phyloP scores from a whole-genome alignment of 139 green algal species.

The Parachlorella kessleri region DNA sequence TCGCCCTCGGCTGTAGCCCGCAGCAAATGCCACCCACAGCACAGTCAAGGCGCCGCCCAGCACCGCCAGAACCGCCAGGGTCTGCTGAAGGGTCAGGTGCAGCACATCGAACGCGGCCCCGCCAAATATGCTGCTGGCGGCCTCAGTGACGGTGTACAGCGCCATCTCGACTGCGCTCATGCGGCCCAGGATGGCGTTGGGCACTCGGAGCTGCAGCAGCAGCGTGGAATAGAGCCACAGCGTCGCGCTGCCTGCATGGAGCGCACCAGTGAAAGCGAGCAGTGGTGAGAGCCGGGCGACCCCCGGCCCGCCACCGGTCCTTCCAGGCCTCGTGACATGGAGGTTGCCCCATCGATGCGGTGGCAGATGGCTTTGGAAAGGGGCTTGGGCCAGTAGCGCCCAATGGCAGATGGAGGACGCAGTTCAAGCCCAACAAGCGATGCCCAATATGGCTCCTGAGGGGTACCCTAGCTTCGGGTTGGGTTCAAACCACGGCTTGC shows the following conservation, averaged over 20 bases:
- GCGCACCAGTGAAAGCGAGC: no score
- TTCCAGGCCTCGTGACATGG: no score
- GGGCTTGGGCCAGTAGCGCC: no score
- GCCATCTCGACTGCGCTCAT: slow-evolving; percentile 52
- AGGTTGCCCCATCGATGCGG: no score
- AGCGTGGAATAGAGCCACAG: slow-evolving; percentile 57
- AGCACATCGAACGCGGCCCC: slow-evolving; percentile 41
- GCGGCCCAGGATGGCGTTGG: slow-evolving; percentile 37
- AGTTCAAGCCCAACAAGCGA: no score
- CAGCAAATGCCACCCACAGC: slow-evolving; percentile 7
- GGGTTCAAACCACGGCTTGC: no score
- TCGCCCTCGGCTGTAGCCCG: not conserved
- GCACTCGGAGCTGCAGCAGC: slow-evolving; percentile 48
- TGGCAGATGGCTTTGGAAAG: no score
- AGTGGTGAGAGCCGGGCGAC: no score
- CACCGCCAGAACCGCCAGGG: slow-evolving; percentile 22
- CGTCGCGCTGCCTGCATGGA: slow-evolving; percentile 19
- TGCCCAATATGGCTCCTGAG: no score
- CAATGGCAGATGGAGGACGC: no score
- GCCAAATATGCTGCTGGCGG: not conserved
- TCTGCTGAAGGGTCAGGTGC: slow-evolving; percentile 18
- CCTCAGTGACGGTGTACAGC: slow-evolving; percentile 36
- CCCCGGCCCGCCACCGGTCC: no score
- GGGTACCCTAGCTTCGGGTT: no score
- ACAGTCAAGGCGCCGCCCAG: not conserved